phyloP scores from a whole-genome alignment of 129 eudicot genomes.

The Mikania micrantha region DNA sequence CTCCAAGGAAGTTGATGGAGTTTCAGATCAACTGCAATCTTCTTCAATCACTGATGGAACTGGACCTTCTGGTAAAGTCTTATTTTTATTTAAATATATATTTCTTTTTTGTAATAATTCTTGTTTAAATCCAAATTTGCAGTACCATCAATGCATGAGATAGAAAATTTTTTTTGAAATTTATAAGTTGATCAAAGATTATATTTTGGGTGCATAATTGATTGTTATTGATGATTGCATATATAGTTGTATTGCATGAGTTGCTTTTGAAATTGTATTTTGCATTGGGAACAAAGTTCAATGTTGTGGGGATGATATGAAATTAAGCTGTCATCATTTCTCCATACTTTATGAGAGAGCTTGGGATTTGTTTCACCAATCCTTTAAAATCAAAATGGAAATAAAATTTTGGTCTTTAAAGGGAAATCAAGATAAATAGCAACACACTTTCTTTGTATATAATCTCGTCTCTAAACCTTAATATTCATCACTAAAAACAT shows the following conservation, averaged over 20 bases:
- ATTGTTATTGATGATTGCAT: background rate
- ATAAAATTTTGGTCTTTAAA: background rate
- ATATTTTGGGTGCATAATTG: no score
- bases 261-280: no score
- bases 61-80: conserved; percentile 34
- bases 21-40: conserved; percentile 63
- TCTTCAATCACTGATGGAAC: conserved; percentile 47
- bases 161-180: background rate
- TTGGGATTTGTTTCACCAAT: background rate
- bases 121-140: background rate
- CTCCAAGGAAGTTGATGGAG: conserved; percentile 59
- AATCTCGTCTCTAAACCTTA: background rate
- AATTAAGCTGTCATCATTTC: background rate
- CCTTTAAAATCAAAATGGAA: background rate
- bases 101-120: background rate
- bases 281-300: no score
- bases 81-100: no score
- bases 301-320: no score
- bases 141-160: background rate
- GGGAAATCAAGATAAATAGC: background rate
- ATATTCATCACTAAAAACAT: background rate
- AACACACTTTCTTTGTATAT: background rate
- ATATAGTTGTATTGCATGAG: background rate
- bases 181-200: background rate
- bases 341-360: background rate